Evolutionary conservation across 495 filamentous ascomycete genomes (phyloP).

Genomic region (Bacidia rubella): DNA sequence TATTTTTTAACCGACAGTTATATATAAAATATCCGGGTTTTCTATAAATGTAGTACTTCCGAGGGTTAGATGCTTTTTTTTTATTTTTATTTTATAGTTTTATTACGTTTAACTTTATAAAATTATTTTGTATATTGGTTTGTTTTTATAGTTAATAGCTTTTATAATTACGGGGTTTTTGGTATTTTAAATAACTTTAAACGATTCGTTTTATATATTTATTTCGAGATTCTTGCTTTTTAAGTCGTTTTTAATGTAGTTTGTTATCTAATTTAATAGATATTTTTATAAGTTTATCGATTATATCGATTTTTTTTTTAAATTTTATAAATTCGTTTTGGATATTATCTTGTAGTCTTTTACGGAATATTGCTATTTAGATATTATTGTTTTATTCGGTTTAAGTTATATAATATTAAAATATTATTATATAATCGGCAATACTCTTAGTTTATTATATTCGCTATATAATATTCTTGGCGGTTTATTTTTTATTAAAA

Average conservation of each 20-base stretch:
- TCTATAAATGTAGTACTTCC: background rate
- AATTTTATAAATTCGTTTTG: background rate
- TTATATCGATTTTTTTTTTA: background rate
- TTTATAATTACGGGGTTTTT: background rate
- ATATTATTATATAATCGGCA: background rate
- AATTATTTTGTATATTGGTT: background rate
- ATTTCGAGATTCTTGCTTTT: background rate
- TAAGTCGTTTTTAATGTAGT: background rate
- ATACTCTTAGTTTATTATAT: background rate
- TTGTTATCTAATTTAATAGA: conserved; percentile 1
- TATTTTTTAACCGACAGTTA: background rate
- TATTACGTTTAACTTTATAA: background rate
- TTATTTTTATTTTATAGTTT: background rate
- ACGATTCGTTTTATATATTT: background rate
- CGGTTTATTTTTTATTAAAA: background rate
- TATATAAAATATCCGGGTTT: background rate
- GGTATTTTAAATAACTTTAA: background rate
- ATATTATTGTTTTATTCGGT: background rate
- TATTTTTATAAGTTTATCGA: background rate
- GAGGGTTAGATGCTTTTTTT: background rate
- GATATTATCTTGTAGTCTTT: conserved; percentile 2
- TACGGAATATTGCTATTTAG: background rate
- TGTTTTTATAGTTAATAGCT: background rate
- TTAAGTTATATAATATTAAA: background rate
- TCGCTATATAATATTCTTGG: background rate